These are phyloP conservation scores for Penicillium ochrochloron DNA, from an alignment of 495 filamentous ascomycete species.

Conservation along the genomic window DNA sequence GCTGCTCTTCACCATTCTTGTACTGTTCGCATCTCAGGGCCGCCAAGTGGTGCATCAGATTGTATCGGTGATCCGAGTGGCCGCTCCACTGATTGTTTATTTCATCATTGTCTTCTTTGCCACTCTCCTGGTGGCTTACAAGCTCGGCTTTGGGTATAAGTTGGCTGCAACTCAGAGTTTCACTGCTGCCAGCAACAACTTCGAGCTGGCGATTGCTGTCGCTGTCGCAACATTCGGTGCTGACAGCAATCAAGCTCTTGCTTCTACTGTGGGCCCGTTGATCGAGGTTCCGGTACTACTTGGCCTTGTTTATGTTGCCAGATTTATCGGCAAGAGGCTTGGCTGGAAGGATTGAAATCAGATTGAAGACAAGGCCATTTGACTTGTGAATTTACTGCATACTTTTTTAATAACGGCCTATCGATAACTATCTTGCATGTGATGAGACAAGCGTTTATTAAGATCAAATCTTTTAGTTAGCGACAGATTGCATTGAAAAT, in stretches of 20 bases:
- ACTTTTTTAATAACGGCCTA: neutral
- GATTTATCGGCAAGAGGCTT: slow-evolving; percentile 30
- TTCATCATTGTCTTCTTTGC: slow-evolving; percentile 74
- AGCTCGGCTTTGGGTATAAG: slow-evolving; percentile 73
- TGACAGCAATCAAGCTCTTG: slow-evolving; percentile 80
- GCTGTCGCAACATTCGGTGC: slow-evolving; percentile 84
- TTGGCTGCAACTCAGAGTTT: slow-evolving; percentile 83
- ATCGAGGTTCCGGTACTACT: slow-evolving; percentile 91
- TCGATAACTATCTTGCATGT: neutral
- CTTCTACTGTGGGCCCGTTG: slow-evolving; percentile 87
- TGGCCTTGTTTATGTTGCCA: slow-evolving; percentile 78
- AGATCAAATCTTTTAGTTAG: neutral
- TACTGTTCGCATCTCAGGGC: slow-evolving; percentile 85
- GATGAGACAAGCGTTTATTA: neutral
- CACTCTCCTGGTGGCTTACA: slow-evolving; percentile 62
- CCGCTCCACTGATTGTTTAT: slow-evolving; percentile 80
- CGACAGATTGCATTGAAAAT: neutral
- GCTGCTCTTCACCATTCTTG: slow-evolving; percentile 82
- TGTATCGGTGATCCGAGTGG: slow-evolving; percentile 77
- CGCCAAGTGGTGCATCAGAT: slow-evolving; percentile 81
- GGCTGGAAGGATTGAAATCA: slow-evolving; percentile 26
- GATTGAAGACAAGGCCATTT: neutral
- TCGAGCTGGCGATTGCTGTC: slow-evolving; percentile 92
- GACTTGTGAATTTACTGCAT: neutral
- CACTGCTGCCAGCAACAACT: slow-evolving; percentile 94